phyloP scores from a whole-genome alignment of 352 stramenopile species.

The Chrysophaeum taylorii region DNA sequence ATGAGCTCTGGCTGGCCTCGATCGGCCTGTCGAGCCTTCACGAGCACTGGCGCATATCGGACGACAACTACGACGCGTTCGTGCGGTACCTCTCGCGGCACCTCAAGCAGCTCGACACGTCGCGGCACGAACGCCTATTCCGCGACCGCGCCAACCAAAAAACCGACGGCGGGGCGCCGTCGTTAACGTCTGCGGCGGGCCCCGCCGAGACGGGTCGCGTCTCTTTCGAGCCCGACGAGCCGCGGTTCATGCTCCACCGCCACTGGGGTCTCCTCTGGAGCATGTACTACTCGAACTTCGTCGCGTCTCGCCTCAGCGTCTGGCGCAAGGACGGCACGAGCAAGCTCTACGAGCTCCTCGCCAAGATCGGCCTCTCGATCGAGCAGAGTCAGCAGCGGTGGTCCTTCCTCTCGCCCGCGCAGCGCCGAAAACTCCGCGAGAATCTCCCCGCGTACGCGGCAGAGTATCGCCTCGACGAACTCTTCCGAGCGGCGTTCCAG shows the following conservation, averaged over 20 bases:
- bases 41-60: constrained; percentile 76
- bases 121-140: background rate
- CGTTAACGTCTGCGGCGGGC: constrained; percentile 43
- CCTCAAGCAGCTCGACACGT: constrained; percentile 24
- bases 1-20: constrained; percentile 87
- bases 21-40: constrained; percentile 90
- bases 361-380: constrained; percentile 91
- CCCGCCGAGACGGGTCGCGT: constrained; percentile 48
- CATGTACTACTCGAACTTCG: constrained; percentile 90
- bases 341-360: constrained; percentile 77
- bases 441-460: constrained; percentile 71
- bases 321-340: constrained; percentile 52
- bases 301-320: constrained; percentile 71
- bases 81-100: constrained; percentile 46
- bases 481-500: constrained; percentile 13
- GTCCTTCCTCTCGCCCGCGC: constrained; percentile 81
- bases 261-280: constrained; percentile 84
- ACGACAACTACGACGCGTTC: constrained; percentile 77
- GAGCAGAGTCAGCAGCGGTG: constrained; percentile 86
- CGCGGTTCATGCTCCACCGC: constrained; percentile 89
- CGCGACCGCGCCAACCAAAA: constrained; percentile 13
- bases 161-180: constrained; percentile 25
- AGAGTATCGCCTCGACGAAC: constrained; percentile 6
- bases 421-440: constrained; percentile 77
- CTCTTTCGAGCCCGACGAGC: constrained; percentile 57